A percentile compares a stretch with the other conserved stretches of the same genome.
Evolutionary conservation across 495 filamentous ascomycete species (phyloP).

Genomic region (Aspergillus ellipticus): DNA sequence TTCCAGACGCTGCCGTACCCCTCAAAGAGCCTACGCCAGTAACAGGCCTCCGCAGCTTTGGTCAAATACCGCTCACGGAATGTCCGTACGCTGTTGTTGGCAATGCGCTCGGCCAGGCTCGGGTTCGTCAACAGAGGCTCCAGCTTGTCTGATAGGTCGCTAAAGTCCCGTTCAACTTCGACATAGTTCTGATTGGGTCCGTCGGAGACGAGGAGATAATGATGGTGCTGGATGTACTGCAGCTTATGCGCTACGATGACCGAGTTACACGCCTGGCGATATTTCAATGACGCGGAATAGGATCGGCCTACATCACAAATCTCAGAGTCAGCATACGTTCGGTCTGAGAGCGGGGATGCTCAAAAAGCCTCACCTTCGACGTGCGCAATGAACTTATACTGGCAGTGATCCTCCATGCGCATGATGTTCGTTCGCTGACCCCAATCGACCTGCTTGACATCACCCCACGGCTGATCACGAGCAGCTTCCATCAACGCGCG

Average conservation of each 20-base stretch:
- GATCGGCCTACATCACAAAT: constrained; percentile 30
- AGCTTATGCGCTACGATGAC: constrained; percentile 52
- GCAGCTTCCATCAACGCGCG: constrained; percentile 47
- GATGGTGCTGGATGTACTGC: constrained; percentile 45
- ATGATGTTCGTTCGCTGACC: constrained; percentile 35
- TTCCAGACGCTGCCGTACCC: constrained; percentile 46
- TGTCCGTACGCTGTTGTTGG: constrained; percentile 49
- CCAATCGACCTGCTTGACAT: constrained; percentile 52
- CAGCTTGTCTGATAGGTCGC: constrained; percentile 52
- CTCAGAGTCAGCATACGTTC: background rate
- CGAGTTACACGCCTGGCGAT: constrained; percentile 57
- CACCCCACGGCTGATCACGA: constrained; percentile 50
- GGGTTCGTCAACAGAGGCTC: constrained; percentile 42
- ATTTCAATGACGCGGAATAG: constrained; percentile 56
- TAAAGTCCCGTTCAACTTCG: constrained; percentile 55
- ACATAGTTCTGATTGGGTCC: constrained; percentile 61
- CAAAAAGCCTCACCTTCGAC: constrained; percentile 45
- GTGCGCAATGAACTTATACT: constrained; percentile 56
- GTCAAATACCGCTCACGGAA: constrained; percentile 59
- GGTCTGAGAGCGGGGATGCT: background rate
- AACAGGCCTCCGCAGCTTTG: constrained; percentile 55
- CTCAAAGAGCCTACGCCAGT: constrained; percentile 52
- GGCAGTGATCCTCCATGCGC: constrained; percentile 53
- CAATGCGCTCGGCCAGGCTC: constrained; percentile 47
- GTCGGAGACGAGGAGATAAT: constrained; percentile 34